Evolutionary conservation across 805 yeast species (phyloP).

Genomic region (Saturnispora dispora): DNA sequence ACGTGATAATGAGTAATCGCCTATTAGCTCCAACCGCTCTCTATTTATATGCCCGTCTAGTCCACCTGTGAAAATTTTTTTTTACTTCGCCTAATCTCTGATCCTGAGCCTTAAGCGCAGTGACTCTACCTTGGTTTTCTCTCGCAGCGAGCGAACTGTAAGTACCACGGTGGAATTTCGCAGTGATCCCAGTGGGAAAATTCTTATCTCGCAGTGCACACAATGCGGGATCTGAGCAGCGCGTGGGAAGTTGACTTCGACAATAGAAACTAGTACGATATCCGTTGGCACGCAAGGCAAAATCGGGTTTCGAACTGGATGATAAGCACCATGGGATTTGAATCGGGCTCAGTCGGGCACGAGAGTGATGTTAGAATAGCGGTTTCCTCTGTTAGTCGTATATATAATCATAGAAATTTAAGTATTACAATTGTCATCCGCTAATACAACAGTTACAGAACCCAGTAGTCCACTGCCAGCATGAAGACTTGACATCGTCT

Average conservation of each 20-base stretch:
- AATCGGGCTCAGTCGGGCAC: not conserved
- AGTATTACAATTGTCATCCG: not conserved
- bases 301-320: not conserved
- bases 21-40: not conserved
- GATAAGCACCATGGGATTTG: not conserved
- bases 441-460: not conserved
- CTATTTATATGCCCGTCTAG: not conserved
- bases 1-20: not conserved
- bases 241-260: not conserved
- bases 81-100: not conserved
- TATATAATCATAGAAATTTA: not conserved
- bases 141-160: too few relatives aligned
- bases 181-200: not conserved
- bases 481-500: constrained; percentile 2
- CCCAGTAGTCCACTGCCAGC: constrained; percentile 7
- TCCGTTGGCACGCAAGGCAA: not conserved
- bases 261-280: not conserved
- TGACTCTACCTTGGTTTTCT: not conserved
- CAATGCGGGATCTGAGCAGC: not conserved
- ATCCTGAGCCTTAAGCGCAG: too few relatives aligned
- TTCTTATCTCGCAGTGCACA: not conserved
- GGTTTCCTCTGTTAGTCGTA: not conserved
- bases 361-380: not conserved
- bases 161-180: not conserved
- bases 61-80: not conserved